Evolutionary conservation across 2,329 filamentous ascomycete species (phyloP), one percentile per base, ranked within the genome.

Genomic region (Didymella sp.): DNA sequence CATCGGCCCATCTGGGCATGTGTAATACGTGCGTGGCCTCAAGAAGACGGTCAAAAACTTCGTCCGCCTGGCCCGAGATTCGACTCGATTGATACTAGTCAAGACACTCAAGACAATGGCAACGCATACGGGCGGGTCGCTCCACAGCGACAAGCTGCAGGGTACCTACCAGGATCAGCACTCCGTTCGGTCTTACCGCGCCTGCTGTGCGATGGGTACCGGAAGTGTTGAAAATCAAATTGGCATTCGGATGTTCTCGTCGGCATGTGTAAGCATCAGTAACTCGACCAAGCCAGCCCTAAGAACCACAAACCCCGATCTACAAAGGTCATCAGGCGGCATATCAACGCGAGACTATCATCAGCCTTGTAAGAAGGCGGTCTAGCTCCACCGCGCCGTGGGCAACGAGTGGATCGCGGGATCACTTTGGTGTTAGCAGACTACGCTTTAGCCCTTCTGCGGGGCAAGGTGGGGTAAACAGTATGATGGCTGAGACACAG

Each of bases 391-490:
- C 17, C 41, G 13, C 38, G 21, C 38, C 22, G 38, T 15, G n/a
- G 13, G 38, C 38, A 25, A 41, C 38, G 6, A 41, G 22, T 41
- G 38, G 38, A 25, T n/a, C 13, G 21, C 38, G 22, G 38, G 21
- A 41, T 41, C 22, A 9, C 11, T 40, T 40, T 24, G 9, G 37
- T 40, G 11, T 24, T 22, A 25, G 21, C 11, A 24, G 38, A 25
- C 38, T 9, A 35, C 35, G 42, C 47, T 40, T 35, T 49, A 28
- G 45, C 31, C 12, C 38, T 22, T 15, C 35, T 51, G 40, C 53
- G 57, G 59, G 51, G 55, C 51, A 56, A 66, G 61, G 51, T 59
- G 51, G 61, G 58, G 54, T 58, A 51, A 8, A 3, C 13, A n/a
- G 13, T 49, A 56, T 27, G 48, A 28, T 42, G n/a, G 51, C 48